phyloP scores from a whole-genome alignment of 2,329 filamentous ascomycete genomes.

The Diaporthe destruens region DNA sequence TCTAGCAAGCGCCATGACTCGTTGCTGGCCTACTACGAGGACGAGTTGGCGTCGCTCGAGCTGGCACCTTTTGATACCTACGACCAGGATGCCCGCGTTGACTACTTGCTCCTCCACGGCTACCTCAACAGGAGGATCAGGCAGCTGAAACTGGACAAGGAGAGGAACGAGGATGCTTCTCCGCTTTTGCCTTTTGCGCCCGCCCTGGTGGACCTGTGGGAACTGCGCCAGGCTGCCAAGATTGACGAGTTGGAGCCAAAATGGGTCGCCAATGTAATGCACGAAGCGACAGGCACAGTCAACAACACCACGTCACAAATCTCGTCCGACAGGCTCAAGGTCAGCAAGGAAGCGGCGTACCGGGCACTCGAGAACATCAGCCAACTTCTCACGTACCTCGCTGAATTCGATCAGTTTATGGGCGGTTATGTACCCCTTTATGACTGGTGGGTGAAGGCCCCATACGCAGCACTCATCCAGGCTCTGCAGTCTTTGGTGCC shows the following conservation, averaged over 20 bases:
- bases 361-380: slow-evolving; percentile 59
- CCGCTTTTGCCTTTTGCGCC: slow-evolving; percentile 60
- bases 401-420: slow-evolving; percentile 65
- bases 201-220: slow-evolving; percentile 58
- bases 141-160: slow-evolving; percentile 56
- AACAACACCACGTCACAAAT: slow-evolving; percentile 52
- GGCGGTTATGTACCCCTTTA: slow-evolving; percentile 67
- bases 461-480: slow-evolving; percentile 56
- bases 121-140: slow-evolving; percentile 54
- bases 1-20: slow-evolving; percentile 56
- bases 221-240: slow-evolving; percentile 59
- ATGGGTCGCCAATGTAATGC: slow-evolving; percentile 57
- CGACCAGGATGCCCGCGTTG: slow-evolving; percentile 59
- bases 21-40: slow-evolving; percentile 56
- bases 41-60: slow-evolving; percentile 56
- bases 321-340: slow-evolving; percentile 49
- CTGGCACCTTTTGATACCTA: slow-evolving; percentile 51
- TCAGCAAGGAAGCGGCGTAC: slow-evolving; percentile 58
- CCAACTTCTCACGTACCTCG: slow-evolving; percentile 56
- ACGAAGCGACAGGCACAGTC: slow-evolving; percentile 52
- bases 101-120: slow-evolving; percentile 64
- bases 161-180: slow-evolving; percentile 53
- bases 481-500: slow-evolving; percentile 53
- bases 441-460: slow-evolving; percentile 66
- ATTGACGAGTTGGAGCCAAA: slow-evolving; percentile 55